phyloP scores from a whole-genome alignment of 768 basidiomycete genomes.

The Rhodotorula sphaerocarpa region DNA sequence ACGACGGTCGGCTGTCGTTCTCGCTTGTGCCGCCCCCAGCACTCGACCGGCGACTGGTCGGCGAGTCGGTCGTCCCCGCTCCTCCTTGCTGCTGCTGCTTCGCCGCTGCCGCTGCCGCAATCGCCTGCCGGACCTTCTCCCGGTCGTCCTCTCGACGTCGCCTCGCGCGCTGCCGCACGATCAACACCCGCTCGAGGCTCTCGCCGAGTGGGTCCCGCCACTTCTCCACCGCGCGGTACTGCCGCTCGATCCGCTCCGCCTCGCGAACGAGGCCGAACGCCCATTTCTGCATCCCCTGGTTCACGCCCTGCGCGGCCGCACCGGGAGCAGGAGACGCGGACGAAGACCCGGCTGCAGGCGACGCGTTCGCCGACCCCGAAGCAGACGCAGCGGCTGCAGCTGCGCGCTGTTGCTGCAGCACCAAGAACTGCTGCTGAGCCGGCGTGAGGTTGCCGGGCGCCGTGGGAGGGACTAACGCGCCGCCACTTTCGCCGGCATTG shows the following conservation, averaged over 20 bases:
- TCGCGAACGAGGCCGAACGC: constrained; percentile 31
- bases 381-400: background rate
- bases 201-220: constrained; percentile 35
- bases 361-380: background rate
- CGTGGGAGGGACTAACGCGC: background rate
- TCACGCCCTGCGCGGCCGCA: background rate
- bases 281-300: constrained; percentile 31
- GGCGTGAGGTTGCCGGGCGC: constrained; percentile 5
- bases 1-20: too few relatives aligned
- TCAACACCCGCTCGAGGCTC: constrained; percentile 28
- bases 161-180: background rate
- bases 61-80: background rate
- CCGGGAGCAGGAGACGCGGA: background rate
- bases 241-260: constrained; percentile 34
- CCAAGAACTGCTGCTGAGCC: constrained; percentile 5
- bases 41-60: background rate
- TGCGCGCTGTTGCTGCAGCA: constrained; percentile 1
- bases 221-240: constrained; percentile 27
- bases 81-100: background rate
- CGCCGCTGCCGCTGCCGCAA: background rate
- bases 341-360: background rate
- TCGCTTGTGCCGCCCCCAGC: too few relatives aligned
- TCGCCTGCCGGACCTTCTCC: background rate
- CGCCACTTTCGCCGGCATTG: background rate
- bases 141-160: background rate